A percentile compares a stretch with the other conserved stretches of the same genome.
phyloP scores from a whole-genome alignment of 2,329 filamentous ascomycete genomes.

The Paecilomyces fulvus region DNA sequence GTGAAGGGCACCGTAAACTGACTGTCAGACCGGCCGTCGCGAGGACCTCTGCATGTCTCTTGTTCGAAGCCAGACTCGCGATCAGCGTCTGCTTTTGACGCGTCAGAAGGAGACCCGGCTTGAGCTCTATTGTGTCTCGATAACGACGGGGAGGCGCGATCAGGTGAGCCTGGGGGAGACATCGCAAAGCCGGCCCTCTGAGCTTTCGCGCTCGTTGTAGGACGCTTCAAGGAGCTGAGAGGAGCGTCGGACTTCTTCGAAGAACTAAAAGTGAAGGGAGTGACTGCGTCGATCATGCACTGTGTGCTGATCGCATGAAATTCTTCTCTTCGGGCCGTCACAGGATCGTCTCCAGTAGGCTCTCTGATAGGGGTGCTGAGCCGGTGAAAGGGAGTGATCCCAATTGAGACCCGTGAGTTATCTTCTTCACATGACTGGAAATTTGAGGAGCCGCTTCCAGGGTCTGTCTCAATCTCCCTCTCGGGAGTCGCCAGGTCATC shows the following conservation, averaged over 20 bases:
- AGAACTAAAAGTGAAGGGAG: conserved; percentile 31
- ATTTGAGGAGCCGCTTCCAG: conserved; percentile 7
- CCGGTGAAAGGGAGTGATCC: conserved; percentile 23
- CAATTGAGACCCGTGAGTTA: conserved; percentile 5
- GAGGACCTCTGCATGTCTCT: background rate
- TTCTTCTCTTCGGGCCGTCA: conserved; percentile 6
- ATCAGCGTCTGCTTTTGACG: background rate
- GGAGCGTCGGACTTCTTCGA: conserved; percentile 15
- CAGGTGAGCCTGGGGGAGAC: conserved; percentile 3
- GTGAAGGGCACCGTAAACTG: conserved; percentile 17
- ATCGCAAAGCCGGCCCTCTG: conserved; percentile 14
- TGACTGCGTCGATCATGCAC: conserved; percentile 31
- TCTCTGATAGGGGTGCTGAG: conserved; percentile 10
- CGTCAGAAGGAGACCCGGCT: background rate
- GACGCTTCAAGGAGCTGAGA: conserved; percentile 3
- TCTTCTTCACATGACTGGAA: background rate
- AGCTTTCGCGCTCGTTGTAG: conserved; percentile 5
- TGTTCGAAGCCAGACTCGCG: background rate
- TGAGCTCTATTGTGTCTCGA: too few species aligned
- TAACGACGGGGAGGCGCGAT: background rate
- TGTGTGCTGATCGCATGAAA: conserved; percentile 30
- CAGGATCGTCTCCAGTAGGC: conserved; percentile 1
- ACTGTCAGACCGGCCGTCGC: conserved; percentile 7
- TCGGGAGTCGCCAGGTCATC: conserved; percentile 26
- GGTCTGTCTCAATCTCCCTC: conserved; percentile 6